Evolutionary conservation across 202 grass and related monocot species (phyloP).

Genomic region (Panicum hallii): DNA sequence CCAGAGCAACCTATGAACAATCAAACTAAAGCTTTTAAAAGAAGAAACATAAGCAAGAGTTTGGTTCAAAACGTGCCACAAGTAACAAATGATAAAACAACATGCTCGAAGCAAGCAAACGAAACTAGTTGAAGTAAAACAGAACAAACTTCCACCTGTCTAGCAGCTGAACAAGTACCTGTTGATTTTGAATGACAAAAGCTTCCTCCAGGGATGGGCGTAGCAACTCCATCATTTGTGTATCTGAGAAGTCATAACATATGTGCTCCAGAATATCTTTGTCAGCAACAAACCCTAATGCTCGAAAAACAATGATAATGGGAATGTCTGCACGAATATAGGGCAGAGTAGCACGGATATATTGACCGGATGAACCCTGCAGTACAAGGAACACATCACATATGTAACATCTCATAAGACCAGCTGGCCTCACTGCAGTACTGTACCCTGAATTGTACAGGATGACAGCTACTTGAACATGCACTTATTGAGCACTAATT

Average conservation of each 20-base stretch:
- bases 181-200: constrained; percentile 99
- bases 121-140: constrained; percentile 21
- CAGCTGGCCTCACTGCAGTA: not conserved
- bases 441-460: constrained; percentile 8
- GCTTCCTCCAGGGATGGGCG: constrained; percentile 95
- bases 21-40: too few species aligned
- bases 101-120: not conserved
- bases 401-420: not conserved
- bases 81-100: not conserved
- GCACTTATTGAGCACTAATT: constrained; percentile 19
- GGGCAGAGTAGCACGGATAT: constrained; percentile 94
- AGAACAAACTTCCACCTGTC: constrained; percentile 7
- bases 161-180: constrained; percentile 55
- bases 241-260: constrained; percentile 96
- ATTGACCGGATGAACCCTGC: constrained; percentile 95
- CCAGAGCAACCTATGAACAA: constrained; percentile 77
- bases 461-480: constrained; percentile 22
- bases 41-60: constrained; percentile 20
- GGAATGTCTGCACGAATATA: constrained; percentile 96
- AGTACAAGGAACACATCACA: constrained; percentile 35
- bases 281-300: constrained; percentile 95
- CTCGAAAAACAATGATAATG: constrained; percentile 95
- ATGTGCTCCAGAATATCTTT: constrained; percentile 99
- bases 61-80: not conserved
- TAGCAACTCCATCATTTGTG: constrained; percentile 98